Evolutionary conservation across 2,329 filamentous ascomycete genomes (phyloP).

Genomic region (Hyphodiscus sp.): DNA sequence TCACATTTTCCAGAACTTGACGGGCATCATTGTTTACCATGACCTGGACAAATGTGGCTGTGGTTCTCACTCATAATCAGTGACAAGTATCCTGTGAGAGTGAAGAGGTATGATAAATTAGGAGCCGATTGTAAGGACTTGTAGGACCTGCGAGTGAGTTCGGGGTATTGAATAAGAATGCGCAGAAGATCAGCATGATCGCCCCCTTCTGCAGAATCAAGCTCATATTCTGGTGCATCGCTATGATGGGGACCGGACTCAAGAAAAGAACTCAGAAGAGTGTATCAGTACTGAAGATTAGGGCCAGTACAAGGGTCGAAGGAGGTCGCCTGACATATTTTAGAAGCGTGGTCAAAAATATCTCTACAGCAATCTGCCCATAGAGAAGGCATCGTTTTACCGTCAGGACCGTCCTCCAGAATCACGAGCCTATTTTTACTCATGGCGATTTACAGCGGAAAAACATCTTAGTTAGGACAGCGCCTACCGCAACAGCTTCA

Average conservation of each 20-base stretch:
- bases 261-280: constrained; percentile 45
- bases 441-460: too few relatives aligned
- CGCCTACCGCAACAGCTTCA: too few relatives aligned
- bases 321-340: constrained; percentile 58
- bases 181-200: constrained; percentile 7
- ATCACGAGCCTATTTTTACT: too few relatives aligned
- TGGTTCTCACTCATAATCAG: background rate
- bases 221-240: constrained; percentile 5
- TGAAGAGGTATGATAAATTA: constrained; percentile 7
- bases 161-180: constrained; percentile 9
- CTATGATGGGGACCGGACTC: background rate
- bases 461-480: too few relatives aligned
- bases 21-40: constrained; percentile 4
- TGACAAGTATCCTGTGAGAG: constrained; percentile 5
- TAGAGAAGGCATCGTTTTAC: too few relatives aligned
- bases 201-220: constrained; percentile 1
- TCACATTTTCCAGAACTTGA: constrained; percentile 10
- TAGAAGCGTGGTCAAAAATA: constrained; percentile 59
- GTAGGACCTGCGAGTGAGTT: constrained; percentile 4
- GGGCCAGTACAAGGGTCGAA: constrained; percentile 62
- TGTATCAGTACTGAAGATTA: constrained; percentile 59
- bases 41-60: background rate
- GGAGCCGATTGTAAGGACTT: constrained; percentile 7
- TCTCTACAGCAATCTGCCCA: too few relatives aligned
- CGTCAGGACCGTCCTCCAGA: too few relatives aligned